A percentile compares a stretch with the other conserved stretches of the same genome.
phyloP scores from a whole-genome alignment of 805 yeast genomes.

The Scheffersomyces ergatensis region DNA sequence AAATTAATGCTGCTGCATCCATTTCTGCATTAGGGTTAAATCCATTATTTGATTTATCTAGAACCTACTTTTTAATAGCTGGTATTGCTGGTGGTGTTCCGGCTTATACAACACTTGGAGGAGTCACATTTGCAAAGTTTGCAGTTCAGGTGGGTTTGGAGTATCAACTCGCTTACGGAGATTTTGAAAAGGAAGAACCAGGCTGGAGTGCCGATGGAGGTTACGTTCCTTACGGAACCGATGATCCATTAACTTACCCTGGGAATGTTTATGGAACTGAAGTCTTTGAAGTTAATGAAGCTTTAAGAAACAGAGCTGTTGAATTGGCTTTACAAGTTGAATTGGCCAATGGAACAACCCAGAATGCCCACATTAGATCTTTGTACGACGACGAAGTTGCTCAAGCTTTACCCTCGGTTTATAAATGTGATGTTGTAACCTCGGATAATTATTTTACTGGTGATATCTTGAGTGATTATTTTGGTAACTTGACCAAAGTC shows the following conservation, averaged over 20 bases:
- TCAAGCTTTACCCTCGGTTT: constrained; percentile 42
- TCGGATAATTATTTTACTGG: constrained; percentile 63
- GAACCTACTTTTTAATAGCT: constrained; percentile 60
- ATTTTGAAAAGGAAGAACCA: constrained; percentile 26
- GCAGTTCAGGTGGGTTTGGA: constrained; percentile 62
- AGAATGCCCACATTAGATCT: constrained; percentile 44
- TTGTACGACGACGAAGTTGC: constrained; percentile 53
- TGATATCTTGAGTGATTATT: constrained; percentile 46
- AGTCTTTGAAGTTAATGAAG: constrained; percentile 59
- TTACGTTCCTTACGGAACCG: constrained; percentile 55
- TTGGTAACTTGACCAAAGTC: constrained; percentile 44
- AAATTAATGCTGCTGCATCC: constrained; percentile 63
- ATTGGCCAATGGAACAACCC: constrained; percentile 45
- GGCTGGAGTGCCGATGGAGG: constrained; percentile 67
- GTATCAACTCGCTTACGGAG: constrained; percentile 55
- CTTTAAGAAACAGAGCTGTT: constrained; percentile 56
- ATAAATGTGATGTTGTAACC: constrained; percentile 58
- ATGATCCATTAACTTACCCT: constrained; percentile 50
- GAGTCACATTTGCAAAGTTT: constrained; percentile 58
- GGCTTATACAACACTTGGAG: constrained; percentile 51
- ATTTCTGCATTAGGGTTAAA: constrained; percentile 52
- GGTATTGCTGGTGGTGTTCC: constrained; percentile 72
- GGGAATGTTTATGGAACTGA: constrained; percentile 60
- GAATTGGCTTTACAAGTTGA: constrained; percentile 46
- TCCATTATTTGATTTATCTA: constrained; percentile 54